A percentile compares a stretch with the other conserved stretches of the same genome.
These are phyloP conservation scores for Astragalus membranaceus DNA, from an alignment of 306 rosid genomes.

Conservation along the genomic window DNA sequence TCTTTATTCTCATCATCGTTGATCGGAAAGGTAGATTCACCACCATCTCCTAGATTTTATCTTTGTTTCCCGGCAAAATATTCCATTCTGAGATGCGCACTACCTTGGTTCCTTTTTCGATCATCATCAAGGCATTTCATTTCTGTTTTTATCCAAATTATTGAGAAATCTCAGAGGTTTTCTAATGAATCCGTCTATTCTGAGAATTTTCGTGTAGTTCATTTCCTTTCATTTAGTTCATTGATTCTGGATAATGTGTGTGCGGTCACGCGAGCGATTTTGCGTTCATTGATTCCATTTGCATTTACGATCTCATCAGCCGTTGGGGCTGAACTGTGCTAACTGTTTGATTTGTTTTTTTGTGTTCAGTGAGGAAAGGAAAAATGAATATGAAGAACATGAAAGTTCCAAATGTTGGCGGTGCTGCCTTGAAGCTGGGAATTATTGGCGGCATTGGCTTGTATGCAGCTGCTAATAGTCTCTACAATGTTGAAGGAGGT, in stretches of 20 bases:
- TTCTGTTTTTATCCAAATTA: not conserved
- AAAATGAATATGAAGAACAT: constrained; percentile 27
- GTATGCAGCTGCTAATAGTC: constrained; percentile 61
- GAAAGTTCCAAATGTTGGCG: constrained; percentile 49
- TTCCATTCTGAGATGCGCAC: not conserved
- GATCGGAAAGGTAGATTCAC: constrained; percentile 14
- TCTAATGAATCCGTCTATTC: not conserved
- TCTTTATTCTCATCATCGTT: not conserved
- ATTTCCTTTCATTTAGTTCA: not conserved
- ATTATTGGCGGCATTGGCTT: constrained; percentile 52
- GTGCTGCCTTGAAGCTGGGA: constrained; percentile 49
- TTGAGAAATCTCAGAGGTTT: not conserved
- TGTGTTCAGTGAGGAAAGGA: not conserved
- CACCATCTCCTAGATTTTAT: not conserved
- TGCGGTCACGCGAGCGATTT: not conserved
- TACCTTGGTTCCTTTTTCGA: not conserved
- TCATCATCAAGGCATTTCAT: not conserved
- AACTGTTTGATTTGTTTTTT: not conserved
- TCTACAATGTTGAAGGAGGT: constrained; percentile 90
- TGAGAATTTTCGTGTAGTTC: not conserved
- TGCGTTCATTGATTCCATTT: not conserved
- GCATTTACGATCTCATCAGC: not conserved
- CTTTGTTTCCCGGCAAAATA: not conserved
- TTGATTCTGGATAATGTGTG: not conserved
- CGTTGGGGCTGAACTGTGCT: not conserved